Conservation (phyloP, 208 protist species). For the Porcisia deanei region DNA sequence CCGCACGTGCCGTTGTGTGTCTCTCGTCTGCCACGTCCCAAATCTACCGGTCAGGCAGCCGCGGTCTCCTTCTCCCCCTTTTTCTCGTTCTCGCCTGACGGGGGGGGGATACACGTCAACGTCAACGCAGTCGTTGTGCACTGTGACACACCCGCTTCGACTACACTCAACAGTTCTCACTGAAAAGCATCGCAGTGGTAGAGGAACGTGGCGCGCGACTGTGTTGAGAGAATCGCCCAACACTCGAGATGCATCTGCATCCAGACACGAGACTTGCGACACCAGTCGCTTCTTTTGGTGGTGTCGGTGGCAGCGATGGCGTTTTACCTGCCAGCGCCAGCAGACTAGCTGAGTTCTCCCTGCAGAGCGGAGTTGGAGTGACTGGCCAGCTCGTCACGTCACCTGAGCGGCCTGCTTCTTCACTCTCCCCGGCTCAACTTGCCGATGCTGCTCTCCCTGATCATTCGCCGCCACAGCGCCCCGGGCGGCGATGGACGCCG, state of each 20-base stretch:
- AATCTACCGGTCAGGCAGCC: too few species aligned
- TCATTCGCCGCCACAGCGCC: slow-evolving; percentile 9
- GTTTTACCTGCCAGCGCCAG: slow-evolving; percentile 10
- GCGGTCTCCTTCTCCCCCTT: background rate
- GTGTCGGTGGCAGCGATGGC: background rate
- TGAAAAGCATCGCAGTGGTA: background rate
- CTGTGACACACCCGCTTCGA: background rate
- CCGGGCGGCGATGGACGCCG: slow-evolving; percentile 26
- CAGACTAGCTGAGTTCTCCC: background rate
- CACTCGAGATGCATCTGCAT: background rate
- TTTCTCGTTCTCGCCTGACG: background rate
- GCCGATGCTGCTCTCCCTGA: background rate
- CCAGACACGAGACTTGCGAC: background rate
- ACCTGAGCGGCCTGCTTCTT: background rate
- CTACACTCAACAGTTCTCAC: background rate
- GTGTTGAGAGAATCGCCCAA: background rate
- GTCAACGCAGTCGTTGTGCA: background rate
- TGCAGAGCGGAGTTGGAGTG: background rate
- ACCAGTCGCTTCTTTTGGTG: background rate
- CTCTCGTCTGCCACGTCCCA: too few species aligned
- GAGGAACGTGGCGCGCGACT: background rate
- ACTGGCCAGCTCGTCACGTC: background rate
- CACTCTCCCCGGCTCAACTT: background rate
- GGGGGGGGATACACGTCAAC: too few species aligned
- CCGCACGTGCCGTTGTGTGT: too few species aligned